Evolutionary conservation across 78 protist genomes (phyloP).

Genomic region (Dictyostelium brefeldianum): DNA sequence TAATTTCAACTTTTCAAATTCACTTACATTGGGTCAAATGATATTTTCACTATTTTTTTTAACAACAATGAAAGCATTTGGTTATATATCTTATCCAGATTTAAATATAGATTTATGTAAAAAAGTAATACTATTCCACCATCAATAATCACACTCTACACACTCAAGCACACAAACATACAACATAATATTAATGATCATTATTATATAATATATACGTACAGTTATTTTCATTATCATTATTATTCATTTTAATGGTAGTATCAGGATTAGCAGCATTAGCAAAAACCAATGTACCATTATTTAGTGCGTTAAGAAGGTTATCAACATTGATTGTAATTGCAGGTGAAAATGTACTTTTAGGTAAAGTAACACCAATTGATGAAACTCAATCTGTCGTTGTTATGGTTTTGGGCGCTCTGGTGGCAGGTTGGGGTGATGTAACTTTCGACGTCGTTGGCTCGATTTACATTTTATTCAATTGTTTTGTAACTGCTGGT

Average conservation of each 20-base stretch:
- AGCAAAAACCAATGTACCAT: constrained; percentile 83
- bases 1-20: constrained; percentile 67
- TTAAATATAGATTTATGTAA: constrained; percentile 57
- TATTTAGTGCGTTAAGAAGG: constrained; percentile 83
- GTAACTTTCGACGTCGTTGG: constrained; percentile 82
- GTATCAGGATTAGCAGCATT: constrained; percentile 86
- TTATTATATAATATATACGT: not conserved
- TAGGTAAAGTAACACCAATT: constrained; percentile 75
- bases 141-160: no score
- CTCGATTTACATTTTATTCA: constrained; percentile 72
- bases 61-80: constrained; percentile 39
- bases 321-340: constrained; percentile 85
- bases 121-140: constrained; percentile 22
- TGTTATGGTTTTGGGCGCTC: constrained; percentile 87
- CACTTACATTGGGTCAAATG: constrained; percentile 88
- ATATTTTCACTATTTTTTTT: constrained; percentile 72
- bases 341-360: constrained; percentile 52
- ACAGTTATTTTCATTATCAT: constrained; percentile 81
- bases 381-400: constrained; percentile 74
- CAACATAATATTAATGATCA: not conserved
- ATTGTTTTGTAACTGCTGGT: constrained; percentile 87
- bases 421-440: constrained; percentile 87
- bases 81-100: constrained; percentile 54
- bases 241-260: constrained; percentile 84
- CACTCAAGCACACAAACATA: not conserved